These are phyloP conservation scores for Talaromyces sp. DNA, from an alignment of 2,329 filamentous ascomycete species.

Conservation along the genomic window DNA sequence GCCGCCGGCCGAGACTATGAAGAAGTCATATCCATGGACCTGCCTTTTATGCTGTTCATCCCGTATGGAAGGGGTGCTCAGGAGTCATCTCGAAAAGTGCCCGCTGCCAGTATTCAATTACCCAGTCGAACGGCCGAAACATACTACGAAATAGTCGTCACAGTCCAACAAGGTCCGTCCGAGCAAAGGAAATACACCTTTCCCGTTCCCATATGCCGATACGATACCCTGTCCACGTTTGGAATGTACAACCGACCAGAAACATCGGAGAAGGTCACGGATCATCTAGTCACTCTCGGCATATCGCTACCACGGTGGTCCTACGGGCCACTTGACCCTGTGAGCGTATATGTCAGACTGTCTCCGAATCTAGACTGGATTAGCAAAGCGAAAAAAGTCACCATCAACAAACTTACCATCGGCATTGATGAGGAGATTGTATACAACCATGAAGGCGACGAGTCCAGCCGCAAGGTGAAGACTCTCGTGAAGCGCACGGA, in stretches of 20 bases:
- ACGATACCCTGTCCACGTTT: slow-evolving; percentile 96
- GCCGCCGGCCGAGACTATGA: slow-evolving; percentile 79
- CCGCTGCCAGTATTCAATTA: slow-evolving; percentile 85
- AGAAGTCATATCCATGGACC: slow-evolving; percentile 88
- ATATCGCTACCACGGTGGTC: slow-evolving; percentile 94
- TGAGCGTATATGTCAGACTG: slow-evolving; percentile 92
- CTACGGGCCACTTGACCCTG: slow-evolving; percentile 90
- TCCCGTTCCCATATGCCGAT: slow-evolving; percentile 83
- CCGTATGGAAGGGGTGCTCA: slow-evolving; percentile 88
- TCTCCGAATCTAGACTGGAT: slow-evolving; percentile 90
- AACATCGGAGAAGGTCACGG: slow-evolving; percentile 75
- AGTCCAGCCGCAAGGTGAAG: slow-evolving; percentile 85
- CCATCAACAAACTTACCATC: slow-evolving; percentile 89
- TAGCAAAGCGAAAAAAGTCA: slow-evolving; percentile 83
- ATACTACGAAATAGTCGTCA: slow-evolving; percentile 93
- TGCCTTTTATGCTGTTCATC: slow-evolving; percentile 96
- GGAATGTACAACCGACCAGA: slow-evolving; percentile 99
- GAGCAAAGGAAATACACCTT: slow-evolving; percentile 89
- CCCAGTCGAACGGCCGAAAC: slow-evolving; percentile 94
- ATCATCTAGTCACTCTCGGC: slow-evolving; percentile 85
- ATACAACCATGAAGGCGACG: slow-evolving; percentile 97
- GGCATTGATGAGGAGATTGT: slow-evolving; percentile 96
- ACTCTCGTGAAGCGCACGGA: slow-evolving; percentile 80
- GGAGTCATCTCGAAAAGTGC: slow-evolving; percentile 83
- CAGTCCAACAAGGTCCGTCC: slow-evolving; percentile 82